phyloP scores from a whole-genome alignment of 805 yeast genomes.

The Saccharomycopsis fodiens region DNA sequence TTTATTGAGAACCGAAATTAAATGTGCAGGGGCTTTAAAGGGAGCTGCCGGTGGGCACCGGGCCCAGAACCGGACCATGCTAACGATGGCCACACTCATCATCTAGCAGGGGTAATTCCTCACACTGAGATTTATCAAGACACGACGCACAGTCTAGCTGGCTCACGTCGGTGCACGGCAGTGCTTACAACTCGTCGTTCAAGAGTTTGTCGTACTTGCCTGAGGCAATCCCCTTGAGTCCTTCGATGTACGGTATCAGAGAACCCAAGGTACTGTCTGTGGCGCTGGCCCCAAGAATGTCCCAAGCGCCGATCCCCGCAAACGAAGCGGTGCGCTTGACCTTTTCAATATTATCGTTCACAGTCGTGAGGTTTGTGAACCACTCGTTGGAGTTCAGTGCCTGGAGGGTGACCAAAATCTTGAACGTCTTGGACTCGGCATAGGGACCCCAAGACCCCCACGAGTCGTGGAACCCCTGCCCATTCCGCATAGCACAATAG shows the following conservation, averaged over 20 bases:
- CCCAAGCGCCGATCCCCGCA: slow-evolving; percentile 20
- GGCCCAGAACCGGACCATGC: no score
- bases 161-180: no score
- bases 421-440: slow-evolving; percentile 41
- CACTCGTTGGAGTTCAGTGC: slow-evolving; percentile 7
- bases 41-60: no score
- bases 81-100: no score
- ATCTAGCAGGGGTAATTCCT: no score
- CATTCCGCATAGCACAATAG: slow-evolving; percentile 32
- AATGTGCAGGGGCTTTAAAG: no score
- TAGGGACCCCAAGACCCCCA: slow-evolving; percentile 47
- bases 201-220: slow-evolving; percentile 12
- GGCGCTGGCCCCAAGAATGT: no score
- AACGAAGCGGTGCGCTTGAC: slow-evolving; percentile 4
- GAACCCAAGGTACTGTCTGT: slow-evolving; percentile 8
- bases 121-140: no score
- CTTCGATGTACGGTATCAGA: slow-evolving; percentile 9
- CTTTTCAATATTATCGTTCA: slow-evolving; percentile 1
- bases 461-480: slow-evolving; percentile 27
- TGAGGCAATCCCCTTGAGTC: slow-evolving; percentile 13
- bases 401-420: slow-evolving; percentile 16
- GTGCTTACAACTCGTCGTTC: slow-evolving; percentile 20
- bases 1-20: no score
- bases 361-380: slow-evolving; percentile 9
- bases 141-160: no score